A percentile compares a stretch with the other conserved stretches of the same genome.
These are phyloP conservation scores for Pythium periplocum DNA, from an alignment of 352 stramenopile genomes.

Conservation along the genomic window DNA sequence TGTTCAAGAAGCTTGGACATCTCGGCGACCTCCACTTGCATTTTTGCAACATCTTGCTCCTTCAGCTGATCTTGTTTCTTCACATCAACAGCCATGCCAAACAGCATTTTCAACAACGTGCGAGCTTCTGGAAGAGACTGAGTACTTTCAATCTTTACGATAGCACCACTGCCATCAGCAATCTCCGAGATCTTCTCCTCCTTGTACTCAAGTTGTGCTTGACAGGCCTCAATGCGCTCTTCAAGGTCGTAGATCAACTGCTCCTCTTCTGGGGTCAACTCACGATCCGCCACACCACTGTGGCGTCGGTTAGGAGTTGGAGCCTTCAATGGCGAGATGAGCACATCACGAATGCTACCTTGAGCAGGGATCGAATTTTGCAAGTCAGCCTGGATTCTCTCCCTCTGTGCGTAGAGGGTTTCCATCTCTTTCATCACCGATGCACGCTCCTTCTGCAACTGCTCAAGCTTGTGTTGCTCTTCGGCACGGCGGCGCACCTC, in stretches of 20 bases:
- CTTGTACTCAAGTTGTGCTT: slow-evolving; percentile 86
- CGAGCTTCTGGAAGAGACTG: slow-evolving; percentile 79
- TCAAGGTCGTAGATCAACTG: slow-evolving; percentile 79
- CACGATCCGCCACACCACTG: slow-evolving; percentile 33
- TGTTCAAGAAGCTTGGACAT: slow-evolving; percentile 56
- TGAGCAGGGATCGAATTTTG: slow-evolving; percentile 54
- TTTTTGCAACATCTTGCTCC: slow-evolving; percentile 70
- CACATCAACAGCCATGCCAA: slow-evolving; percentile 82
- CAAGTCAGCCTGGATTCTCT: slow-evolving; percentile 66
- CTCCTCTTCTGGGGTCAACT: slow-evolving; percentile 76
- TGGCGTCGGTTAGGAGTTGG: slow-evolving; percentile 35
- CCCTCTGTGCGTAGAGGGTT: slow-evolving; percentile 60
- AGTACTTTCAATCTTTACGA: slow-evolving; percentile 78
- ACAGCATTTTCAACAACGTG: slow-evolving; percentile 80
- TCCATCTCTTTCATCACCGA: slow-evolving; percentile 81
- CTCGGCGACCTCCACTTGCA: slow-evolving; percentile 68
- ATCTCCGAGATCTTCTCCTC: slow-evolving; percentile 87
- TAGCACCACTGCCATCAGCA: slow-evolving; percentile 37
- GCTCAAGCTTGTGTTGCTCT: slow-evolving; percentile 80
- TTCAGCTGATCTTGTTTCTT: slow-evolving; percentile 84
- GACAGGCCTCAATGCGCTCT: slow-evolving; percentile 81
- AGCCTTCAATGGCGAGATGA: slow-evolving; percentile 68
- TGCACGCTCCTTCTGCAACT: slow-evolving; percentile 74
- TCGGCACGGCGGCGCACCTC: slow-evolving; percentile 79
- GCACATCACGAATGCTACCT: slow-evolving; percentile 70